Evolutionary conservation across 176 grass and related monocot species (phyloP), one percentile per base, ranked within the genome.

Genomic region (Aegilops speltoides): DNA sequence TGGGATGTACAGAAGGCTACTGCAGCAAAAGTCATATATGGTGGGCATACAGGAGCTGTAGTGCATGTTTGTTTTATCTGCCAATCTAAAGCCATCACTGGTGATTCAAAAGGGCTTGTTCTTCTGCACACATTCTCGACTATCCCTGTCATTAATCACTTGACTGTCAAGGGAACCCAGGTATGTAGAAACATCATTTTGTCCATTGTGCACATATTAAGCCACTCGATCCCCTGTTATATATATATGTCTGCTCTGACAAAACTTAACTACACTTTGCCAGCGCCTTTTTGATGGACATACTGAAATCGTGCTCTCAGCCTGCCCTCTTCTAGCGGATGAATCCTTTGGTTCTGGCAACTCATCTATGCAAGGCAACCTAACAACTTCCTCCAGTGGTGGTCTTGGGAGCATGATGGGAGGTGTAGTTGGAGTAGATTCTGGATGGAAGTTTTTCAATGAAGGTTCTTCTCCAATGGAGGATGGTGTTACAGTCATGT

Each of bases 331-430:
- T 87, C 69, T 95, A 86, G 33, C 86, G 80, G 88, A 94, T 61
- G 93, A 95, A 79, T 79, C 84, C 8, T 81, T 89, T 88, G 88
- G 90, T 70, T 94, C 85, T 84, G 83, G 82, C 76, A 86, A 88
- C 23, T 23, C 88, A 79, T 95, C 93, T 93, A 54, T 88, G 73
- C 96, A 92, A 82, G 88, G 86, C 63, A 83, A 84, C 75, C 81
- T 86, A 80, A 68, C 86, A 81, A 86, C 76, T 77, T 86, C 93
- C 25, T 87, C 96, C 1, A 41, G 91, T 76, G 81, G 93, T 86
- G 84, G 91, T 71, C 91, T 96, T 87, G 91, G 96, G 66, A 98
- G 93, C 90, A 98, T 98, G 96, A 89, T 98, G 83, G 96, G 96
- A 84, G 96, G 96, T 43, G 89, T 93, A 84, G 93, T 95, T 75